Evolutionary conservation across 495 filamentous ascomycete genomes (phyloP), one percentile per base, ranked within the genome.

Genomic region (Penicillium lagena): DNA sequence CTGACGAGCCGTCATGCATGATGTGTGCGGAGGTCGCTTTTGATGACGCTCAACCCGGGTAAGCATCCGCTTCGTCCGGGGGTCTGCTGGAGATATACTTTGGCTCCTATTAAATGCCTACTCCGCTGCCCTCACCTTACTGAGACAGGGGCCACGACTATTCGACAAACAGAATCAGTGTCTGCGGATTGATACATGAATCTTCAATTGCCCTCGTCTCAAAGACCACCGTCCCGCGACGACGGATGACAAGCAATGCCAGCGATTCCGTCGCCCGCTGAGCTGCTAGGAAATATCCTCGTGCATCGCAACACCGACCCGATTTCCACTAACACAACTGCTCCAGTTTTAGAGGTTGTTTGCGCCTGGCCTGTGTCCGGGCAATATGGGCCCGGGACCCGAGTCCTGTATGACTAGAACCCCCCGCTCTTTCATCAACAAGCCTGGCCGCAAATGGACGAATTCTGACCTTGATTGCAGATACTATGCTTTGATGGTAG

Each of bases 331-430:
- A 64, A 64, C 15, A 40, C 39, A 17, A 43, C 47, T 34, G 38
- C 33, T 35, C 37, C 61, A 44, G 53, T 54, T 15, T 40, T 75
- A 10, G 60, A 75, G 46, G 79, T 81, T 36, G 52, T 83, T 1
- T 83, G 79, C 46, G 77, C 76, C 12, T 83, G 71, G 71, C 77
- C 79, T 0, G 70, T 83, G 0, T 78, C 73, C 5, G 79, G 78
- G 5, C 77, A 82, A 51, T 83, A 83, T 56, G 78, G 78, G 0
- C 63, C 67, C 2, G 78, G 78, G 0, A 76, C 74, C 1, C 62
- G 78, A 46, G 46, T 75, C 10, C 48, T 82, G 78, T 80, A 68
- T 53, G 73, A 59, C 40, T 41, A 12, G n/a, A 12, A 34, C 2
- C 32, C 7, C 9, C 5, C 22, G 0, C 22, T 22, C 22, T 22